phyloP scores from a whole-genome alignment of 805 yeast genomes.

The Saturnispora sanitii region DNA sequence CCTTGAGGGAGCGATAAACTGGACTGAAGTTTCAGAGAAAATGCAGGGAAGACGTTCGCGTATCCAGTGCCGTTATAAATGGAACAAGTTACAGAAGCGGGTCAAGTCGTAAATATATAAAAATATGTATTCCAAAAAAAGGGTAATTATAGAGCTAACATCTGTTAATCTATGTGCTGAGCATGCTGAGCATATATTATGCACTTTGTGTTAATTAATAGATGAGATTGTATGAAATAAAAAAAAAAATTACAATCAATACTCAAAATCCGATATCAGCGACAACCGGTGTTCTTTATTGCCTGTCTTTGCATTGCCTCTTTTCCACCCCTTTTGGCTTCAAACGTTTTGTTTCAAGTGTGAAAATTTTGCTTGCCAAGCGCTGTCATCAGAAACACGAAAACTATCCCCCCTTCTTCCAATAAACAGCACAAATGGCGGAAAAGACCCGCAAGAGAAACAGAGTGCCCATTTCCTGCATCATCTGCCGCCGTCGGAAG shows the following conservation, averaged over 20 bases:
- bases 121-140: neutral
- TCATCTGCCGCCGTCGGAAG: slow-evolving; percentile 30
- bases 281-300: neutral
- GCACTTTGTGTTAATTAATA: slow-evolving; percentile 11
- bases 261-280: neutral
- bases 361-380: neutral
- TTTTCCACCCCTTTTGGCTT: neutral
- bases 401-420: neutral
- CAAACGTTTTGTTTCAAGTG: neutral
- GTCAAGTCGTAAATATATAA: slow-evolving; percentile 32
- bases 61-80: slow-evolving; percentile 91
- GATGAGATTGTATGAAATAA: neutral
- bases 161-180: slow-evolving; percentile 15
- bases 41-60: slow-evolving; percentile 87
- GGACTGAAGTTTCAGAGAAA: slow-evolving; percentile 84
- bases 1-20: slow-evolving; percentile 39
- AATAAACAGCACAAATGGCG: neutral
- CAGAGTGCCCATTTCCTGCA: slow-evolving; percentile 32
- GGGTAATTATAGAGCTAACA: neutral
- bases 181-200: slow-evolving; percentile 28
- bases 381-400: too few relatives aligned
- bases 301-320: neutral
- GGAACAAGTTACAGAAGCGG: slow-evolving; percentile 72
- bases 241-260: neutral
- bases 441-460: slow-evolving; percentile 27